phyloP scores from a whole-genome alignment of 495 filamentous ascomycete genomes.

The Xylaria nigripes region DNA sequence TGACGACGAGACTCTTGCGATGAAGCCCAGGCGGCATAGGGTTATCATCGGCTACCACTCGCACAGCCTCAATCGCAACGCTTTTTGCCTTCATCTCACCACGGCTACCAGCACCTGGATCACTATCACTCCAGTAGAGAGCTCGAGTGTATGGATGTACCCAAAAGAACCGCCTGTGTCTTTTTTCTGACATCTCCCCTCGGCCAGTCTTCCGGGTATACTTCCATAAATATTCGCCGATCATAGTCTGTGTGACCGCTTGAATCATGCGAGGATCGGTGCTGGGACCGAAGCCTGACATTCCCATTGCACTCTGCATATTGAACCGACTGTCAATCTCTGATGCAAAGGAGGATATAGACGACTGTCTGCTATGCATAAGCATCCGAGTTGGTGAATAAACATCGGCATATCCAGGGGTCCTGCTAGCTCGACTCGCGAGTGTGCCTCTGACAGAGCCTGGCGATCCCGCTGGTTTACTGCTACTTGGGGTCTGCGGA shows the following conservation, averaged over 20 bases:
- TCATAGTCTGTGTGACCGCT: constrained; percentile 99
- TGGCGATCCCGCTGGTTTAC: constrained; percentile 32
- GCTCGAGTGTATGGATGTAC: constrained; percentile 96
- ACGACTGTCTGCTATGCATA: constrained; percentile 57
- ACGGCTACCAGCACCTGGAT: constrained; percentile 70
- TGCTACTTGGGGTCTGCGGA: constrained; percentile 60
- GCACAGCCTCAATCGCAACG: constrained; percentile 85
- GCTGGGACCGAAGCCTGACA: constrained; percentile 49
- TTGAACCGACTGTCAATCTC: constrained; percentile 89
- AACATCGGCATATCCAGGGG: constrained; percentile 31
- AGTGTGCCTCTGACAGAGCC: constrained; percentile 25
- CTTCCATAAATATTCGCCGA: constrained; percentile 97
- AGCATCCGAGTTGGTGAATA: constrained; percentile 34
- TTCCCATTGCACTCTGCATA: constrained; percentile 50
- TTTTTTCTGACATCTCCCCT: constrained; percentile 73
- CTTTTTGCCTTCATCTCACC: constrained; percentile 84
- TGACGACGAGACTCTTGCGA: constrained; percentile 80
- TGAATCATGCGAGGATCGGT: constrained; percentile 98
- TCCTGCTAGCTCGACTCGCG: constrained; percentile 30
- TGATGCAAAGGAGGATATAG: constrained; percentile 88
- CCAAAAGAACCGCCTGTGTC: constrained; percentile 97
- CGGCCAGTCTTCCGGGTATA: constrained; percentile 90
- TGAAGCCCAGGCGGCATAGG: constrained; percentile 91
- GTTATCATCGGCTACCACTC: constrained; percentile 93
- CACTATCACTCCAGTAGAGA: constrained; percentile 90